phyloP scores from a whole-genome alignment of 2,329 filamentous ascomycete species.

The Aureobasidium melanogenum region DNA sequence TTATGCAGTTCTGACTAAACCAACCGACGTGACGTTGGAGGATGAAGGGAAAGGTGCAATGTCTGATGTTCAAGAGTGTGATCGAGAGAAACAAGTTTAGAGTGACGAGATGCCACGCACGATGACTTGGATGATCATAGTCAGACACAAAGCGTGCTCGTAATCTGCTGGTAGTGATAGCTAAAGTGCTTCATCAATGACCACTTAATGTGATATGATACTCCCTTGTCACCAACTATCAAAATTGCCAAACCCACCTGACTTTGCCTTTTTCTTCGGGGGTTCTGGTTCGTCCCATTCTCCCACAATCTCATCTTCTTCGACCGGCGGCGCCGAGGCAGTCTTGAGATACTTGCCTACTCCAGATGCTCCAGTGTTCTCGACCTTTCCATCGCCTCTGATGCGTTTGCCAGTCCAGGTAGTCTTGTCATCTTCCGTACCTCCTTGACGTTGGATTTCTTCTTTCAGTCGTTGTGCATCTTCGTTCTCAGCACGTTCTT shows the following conservation, averaged over 20 bases:
- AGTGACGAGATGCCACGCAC: too few species aligned
- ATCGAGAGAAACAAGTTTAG: too few species aligned
- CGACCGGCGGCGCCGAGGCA: slow-evolving; percentile 21
- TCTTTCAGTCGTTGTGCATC: slow-evolving; percentile 57
- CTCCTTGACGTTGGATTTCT: slow-evolving; percentile 55
- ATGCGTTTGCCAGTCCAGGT: slow-evolving; percentile 97
- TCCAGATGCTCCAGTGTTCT: slow-evolving; percentile 38
- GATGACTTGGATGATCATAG: too few species aligned
- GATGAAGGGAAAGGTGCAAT: too few species aligned
- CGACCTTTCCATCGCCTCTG: slow-evolving; percentile 54
- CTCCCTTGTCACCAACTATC: slow-evolving; percentile 63
- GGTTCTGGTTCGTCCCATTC: slow-evolving; percentile 58
- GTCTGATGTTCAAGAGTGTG: too few species aligned
- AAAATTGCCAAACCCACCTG: slow-evolving; percentile 85
- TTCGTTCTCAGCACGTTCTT: slow-evolving; percentile 45
- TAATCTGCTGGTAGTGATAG: too few species aligned
- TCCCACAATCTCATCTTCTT: slow-evolving; percentile 52
- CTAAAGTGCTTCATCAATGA: too few species aligned
- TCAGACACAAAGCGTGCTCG: too few species aligned
- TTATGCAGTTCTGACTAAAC: too few species aligned
- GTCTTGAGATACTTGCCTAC: slow-evolving; percentile 77
- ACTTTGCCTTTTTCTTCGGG: slow-evolving; percentile 65
- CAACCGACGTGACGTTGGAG: too few species aligned
- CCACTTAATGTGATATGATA: too few species aligned
- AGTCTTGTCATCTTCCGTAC: slow-evolving; percentile 76